phyloP scores from a whole-genome alignment of 1,284 basidiomycete species.

The Ustilago lituana region DNA sequence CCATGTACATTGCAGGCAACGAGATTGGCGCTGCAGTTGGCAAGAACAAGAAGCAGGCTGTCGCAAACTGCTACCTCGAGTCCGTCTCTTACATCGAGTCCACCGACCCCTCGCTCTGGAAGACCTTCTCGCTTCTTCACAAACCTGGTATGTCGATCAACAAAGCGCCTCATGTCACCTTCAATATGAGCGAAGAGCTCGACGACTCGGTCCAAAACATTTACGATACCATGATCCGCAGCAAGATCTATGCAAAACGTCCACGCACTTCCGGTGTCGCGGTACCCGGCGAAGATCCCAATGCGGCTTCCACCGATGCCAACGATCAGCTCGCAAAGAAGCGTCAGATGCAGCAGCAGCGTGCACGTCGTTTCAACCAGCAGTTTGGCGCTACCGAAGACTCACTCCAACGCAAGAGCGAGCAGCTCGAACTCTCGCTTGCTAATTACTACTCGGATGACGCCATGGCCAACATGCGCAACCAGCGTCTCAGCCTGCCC shows the following conservation, averaged over 20 bases:
- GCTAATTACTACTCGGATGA: constrained; percentile 76
- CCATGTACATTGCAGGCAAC: constrained; percentile 81
- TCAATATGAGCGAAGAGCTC: constrained; percentile 76
- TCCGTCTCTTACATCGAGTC: constrained; percentile 85
- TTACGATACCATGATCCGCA: constrained; percentile 73
- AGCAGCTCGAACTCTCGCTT: constrained; percentile 72
- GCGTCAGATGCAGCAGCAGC: constrained; percentile 35
- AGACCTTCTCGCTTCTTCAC: constrained; percentile 71
- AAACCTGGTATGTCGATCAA: constrained; percentile 69
- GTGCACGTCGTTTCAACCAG: constrained; percentile 34
- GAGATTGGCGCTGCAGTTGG: constrained; percentile 82
- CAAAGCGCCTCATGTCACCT: constrained; percentile 77
- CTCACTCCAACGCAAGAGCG: constrained; percentile 72
- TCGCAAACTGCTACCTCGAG: constrained; percentile 83
- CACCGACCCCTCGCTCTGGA: constrained; percentile 84
- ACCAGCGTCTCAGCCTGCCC: constrained; percentile 76
- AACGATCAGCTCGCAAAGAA: constrained; percentile 47
- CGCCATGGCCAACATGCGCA: constrained; percentile 75
- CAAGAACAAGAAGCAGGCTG: constrained; percentile 79
- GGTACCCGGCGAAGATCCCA: constrained; percentile 37
- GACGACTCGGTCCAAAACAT: constrained; percentile 80
- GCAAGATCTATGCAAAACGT: constrained; percentile 62
- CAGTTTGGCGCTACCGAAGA: constrained; percentile 55
- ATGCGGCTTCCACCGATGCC: constrained; percentile 60
- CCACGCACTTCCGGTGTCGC: constrained; percentile 48